A percentile compares a stretch with the other conserved stretches of the same genome.
phyloP scores from a whole-genome alignment of 768 basidiomycete species.

The Candolleomyces aberdarensis region DNA sequence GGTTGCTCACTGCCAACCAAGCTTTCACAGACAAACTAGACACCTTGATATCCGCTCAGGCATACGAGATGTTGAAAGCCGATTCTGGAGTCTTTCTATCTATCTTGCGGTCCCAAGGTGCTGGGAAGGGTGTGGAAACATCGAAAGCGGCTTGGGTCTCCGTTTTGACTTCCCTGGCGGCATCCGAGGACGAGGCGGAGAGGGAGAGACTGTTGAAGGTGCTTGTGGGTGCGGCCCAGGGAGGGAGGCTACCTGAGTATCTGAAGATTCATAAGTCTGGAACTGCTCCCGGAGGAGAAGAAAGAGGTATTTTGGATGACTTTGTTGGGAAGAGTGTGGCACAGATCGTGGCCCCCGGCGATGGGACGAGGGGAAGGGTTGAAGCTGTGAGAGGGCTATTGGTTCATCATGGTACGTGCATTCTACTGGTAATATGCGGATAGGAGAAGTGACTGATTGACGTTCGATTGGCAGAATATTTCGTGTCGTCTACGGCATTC shows the following conservation, averaged over 20 bases:
- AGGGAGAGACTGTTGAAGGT: constrained; percentile 18
- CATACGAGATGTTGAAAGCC: constrained; percentile 28
- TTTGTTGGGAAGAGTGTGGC: constrained; percentile 38
- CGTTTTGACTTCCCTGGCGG: constrained; percentile 49
- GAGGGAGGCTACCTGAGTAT: constrained; percentile 38
- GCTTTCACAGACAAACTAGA: constrained; percentile 39
- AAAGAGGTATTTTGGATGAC: constrained; percentile 37
- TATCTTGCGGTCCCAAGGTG: constrained; percentile 47
- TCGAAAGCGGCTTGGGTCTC: constrained; percentile 16
- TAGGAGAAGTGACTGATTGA: not conserved
- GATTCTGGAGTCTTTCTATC: constrained; percentile 45
- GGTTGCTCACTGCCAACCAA: constrained; percentile 36
- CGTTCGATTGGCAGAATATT: constrained; percentile 7
- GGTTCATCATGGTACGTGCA: constrained; percentile 36
- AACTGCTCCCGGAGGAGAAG: constrained; percentile 4
- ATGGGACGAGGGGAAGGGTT: constrained; percentile 16
- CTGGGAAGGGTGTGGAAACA: constrained; percentile 13
- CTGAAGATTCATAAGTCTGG: constrained; percentile 36
- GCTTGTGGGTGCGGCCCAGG: constrained; percentile 42
- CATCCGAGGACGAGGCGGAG: constrained; percentile 22
- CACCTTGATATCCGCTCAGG: constrained; percentile 25
- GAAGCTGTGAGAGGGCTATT: constrained; percentile 38
- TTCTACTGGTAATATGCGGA: not conserved
- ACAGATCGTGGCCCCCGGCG: constrained; percentile 25
- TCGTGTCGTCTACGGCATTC: constrained; percentile 8